Base-by-base conservation (phyloP, 257 asterid species). In the Echium plantagineum region DNA sequence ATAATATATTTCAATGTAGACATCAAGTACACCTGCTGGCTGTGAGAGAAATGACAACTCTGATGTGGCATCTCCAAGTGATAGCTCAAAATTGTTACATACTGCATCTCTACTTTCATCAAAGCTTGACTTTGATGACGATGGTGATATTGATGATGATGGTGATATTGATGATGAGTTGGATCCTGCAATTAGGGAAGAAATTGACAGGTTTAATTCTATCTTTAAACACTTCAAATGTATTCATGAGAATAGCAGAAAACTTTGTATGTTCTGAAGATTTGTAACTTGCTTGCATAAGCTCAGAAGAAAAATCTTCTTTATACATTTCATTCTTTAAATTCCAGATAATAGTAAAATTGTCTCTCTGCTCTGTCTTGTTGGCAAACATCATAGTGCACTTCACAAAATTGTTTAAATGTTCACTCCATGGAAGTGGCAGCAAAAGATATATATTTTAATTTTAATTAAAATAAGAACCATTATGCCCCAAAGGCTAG, bases 131-230 rank as follows among this genome's bases (percentile, higher is more conserved):
- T 72, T 72, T 59, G 82, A 77, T 57, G 82, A 73, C 63, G 82
- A 70, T 66, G 73, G 56, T 47, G 82, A 74, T 60, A 47, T 70
- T 64, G 77, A 74, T 57, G 82, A 73, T 66, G 82, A 70, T 66
- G 73, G 56, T 47, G 82, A 74, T 60, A 47, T 70, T 64, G 77
- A 74, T 32, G 80, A 77, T 65, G 83, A 74, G 59, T 63, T 77
- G 57, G 83, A 77, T 65, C 83, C 83, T 48, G 83, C 75, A 57
- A 70, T 71, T 74, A 68, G 72, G 74, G 80, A 77, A 77, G 68
- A 77, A 71, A 64, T 77, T 30, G 83, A 77, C 60, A 77, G 83
- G 83, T 77, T 21, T 19, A 51, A 16, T 65, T 52, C 52, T 61
- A 21, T 20, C 15, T 49, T 16, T 7, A 65, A 24, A 24, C 30